These are phyloP conservation scores for Gossypium schwendimanii DNA, from an alignment of 441 rosid species.

Conservation along the genomic window DNA sequence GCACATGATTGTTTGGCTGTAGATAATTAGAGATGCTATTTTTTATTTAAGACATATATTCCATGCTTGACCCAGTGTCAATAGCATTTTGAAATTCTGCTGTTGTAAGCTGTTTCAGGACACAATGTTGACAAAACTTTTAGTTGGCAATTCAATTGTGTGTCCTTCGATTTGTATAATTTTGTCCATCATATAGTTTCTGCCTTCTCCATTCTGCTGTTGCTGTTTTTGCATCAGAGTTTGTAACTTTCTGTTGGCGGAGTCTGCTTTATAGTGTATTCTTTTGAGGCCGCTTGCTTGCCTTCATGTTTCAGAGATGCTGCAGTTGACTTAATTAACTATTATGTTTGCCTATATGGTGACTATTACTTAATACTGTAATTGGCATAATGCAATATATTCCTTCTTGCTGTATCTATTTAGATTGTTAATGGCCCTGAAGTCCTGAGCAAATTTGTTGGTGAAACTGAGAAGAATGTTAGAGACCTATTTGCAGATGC, in stretches of 20 bases:
- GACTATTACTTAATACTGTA: slow-evolving; percentile 9
- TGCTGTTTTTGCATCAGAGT: neutral
- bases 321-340: slow-evolving; percentile 6
- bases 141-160: neutral
- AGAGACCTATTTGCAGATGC: slow-evolving; percentile 97
- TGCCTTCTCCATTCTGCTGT: neutral
- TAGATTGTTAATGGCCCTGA: slow-evolving; percentile 97
- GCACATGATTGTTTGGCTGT: neutral
- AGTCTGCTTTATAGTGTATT: neutral
- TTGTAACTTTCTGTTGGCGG: neutral
- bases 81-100: neutral
- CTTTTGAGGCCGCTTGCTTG: slow-evolving; percentile 2
- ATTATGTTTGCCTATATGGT: neutral
- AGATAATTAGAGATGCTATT: neutral
- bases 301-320: neutral
- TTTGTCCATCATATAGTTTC: neutral
- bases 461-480: slow-evolving; percentile 96
- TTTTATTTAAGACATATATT: neutral
- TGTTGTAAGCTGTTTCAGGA: neutral
- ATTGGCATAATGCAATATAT: slow-evolving; percentile 6
- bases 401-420: slow-evolving; percentile 22
- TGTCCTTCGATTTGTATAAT: neutral
- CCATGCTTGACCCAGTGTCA: neutral
- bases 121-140: neutral
- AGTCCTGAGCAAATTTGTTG: slow-evolving; percentile 96